These are phyloP conservation scores for Nicotiana tabacum DNA, from an alignment of 257 asterid genomes.

Conservation along the genomic window DNA sequence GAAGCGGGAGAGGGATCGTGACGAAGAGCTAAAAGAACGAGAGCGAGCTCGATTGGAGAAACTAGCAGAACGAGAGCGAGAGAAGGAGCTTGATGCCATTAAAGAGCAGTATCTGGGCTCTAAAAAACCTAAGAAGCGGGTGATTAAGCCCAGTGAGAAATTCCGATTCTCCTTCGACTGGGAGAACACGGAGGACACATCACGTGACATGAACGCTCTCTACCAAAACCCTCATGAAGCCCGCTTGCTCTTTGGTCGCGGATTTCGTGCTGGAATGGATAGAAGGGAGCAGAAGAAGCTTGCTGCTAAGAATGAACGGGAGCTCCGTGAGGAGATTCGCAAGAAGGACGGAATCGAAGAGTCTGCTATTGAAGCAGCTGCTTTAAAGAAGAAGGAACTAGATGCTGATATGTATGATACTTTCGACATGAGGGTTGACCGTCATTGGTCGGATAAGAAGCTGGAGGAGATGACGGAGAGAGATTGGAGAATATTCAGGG, in stretches of 20 bases:
- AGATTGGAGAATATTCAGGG: conserved; percentile 11
- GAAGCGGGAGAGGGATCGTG: conserved; percentile 6
- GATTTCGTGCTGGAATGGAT: conserved; percentile 51
- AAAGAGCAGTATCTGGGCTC: conserved; percentile 43
- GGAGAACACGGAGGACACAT: conserved; percentile 62
- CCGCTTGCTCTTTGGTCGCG: conserved; percentile 46
- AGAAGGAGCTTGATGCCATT: conserved; percentile 43
- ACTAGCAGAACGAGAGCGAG: conserved; percentile 47
- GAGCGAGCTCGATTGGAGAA: conserved; percentile 54
- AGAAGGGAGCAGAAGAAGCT: conserved; percentile 56
- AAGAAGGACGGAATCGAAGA: conserved; percentile 46
- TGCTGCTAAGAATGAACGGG: conserved; percentile 48
- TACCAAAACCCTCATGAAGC: conserved; percentile 56
- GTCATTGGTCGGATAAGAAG: conserved; percentile 54
- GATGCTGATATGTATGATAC: conserved; percentile 51
- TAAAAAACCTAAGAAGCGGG: conserved; percentile 51
- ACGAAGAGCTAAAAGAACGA: conserved; percentile 10
- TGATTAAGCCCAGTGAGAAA: conserved; percentile 33
- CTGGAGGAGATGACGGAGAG: conserved; percentile 9
- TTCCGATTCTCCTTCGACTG: conserved; percentile 51
- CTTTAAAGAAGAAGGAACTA: conserved; percentile 52
- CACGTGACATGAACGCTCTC: conserved; percentile 48
- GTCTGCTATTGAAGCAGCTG: conserved; percentile 47
- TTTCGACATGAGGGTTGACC: conserved; percentile 50
- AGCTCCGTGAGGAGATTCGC: conserved; percentile 34